Evolutionary conservation across 1,284 basidiomycete species (phyloP), one percentile per base, ranked within the genome.

Genomic region (Pseudozyma pruni): DNA sequence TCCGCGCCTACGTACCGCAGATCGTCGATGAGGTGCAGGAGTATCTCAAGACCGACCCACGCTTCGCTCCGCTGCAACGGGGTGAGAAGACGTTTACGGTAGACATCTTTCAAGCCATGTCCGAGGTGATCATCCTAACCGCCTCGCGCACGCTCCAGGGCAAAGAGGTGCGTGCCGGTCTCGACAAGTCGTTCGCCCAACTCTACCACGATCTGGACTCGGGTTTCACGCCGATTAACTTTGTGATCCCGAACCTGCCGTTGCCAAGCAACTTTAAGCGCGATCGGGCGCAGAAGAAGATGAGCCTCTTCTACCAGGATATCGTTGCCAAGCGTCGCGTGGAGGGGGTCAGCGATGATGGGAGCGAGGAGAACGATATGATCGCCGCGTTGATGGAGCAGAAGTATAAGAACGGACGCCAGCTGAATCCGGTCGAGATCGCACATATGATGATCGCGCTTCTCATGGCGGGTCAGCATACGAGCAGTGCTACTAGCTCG

Each of bases 71-170:
- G 17, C 89, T 80, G 19, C 48, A 69, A 17, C 23, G 53, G n/a
- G 56, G 57, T 2, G 41, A 34, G 9, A 69, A 50, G 51, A 25
- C 38, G 10, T 53, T 71, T 23, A 41, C 22, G 2, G 72, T 80
- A 10, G 78, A 81, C 53, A 81, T 81, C 49, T 87, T 92, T 78
- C 87, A 90, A 67, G 86, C 88, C 43, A 87, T 95, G 77, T 87
- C 90, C n/a, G 92, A 98, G 82, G 90, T 99, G 55, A 98, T 93
- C 50, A 97, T 99, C 78, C 86, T 96, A 59, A 97, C 95, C 2
- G 95, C 95, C 0, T 90, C 91, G 1, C 87, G 93, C 38, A 96
- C 95, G 3, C 86, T 98, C 1, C 95, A 98, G 83, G 95, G 95
- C 50, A 88, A 87, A 74, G 94, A 98, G 84, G 90, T 98, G 45